Conservation (phyloP, 768 basidiomycete species). For the Lyophyllum atratum region DNA sequence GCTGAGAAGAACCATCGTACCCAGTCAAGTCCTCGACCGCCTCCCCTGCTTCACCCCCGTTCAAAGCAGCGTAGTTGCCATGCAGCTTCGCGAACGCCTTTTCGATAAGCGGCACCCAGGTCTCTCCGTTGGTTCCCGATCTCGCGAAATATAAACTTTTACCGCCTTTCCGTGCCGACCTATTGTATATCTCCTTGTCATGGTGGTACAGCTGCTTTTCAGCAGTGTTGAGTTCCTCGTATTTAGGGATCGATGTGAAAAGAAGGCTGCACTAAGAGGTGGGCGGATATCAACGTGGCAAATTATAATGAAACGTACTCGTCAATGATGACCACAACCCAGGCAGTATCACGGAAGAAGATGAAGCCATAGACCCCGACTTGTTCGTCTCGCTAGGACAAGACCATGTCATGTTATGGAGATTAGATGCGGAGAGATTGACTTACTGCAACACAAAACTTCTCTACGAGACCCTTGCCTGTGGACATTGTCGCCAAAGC, state of each 20-base stretch:
- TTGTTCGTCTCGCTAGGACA: conserved; percentile 45
- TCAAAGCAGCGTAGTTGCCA: conserved; percentile 47
- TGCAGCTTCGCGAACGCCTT: conserved; percentile 63
- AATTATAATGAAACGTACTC: conserved; percentile 39
- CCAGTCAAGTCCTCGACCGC: conserved; percentile 62
- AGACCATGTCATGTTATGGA: no score
- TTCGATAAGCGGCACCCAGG: conserved; percentile 60
- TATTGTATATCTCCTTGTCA: conserved; percentile 48
- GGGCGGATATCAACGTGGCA: neutral
- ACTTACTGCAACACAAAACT: conserved; percentile 53
- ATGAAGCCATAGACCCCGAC: conserved; percentile 63
- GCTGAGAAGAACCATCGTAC: conserved; percentile 27
- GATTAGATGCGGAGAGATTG: neutral
- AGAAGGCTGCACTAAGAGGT: conserved; percentile 37
- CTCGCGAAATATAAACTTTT: conserved; percentile 52
- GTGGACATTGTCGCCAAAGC: conserved; percentile 52
- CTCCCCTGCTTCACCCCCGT: conserved; percentile 44
- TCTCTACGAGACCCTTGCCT: conserved; percentile 45
- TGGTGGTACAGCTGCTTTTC: conserved; percentile 51
- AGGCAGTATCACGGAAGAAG: conserved; percentile 52
- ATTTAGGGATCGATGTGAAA: conserved; percentile 51
- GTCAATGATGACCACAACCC: conserved; percentile 57
- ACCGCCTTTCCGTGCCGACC: conserved; percentile 45
- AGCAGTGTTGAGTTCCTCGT: conserved; percentile 41
- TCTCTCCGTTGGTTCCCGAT: conserved; percentile 49